Evolutionary conservation across 352 stramenopile genomes (phyloP), one percentile per base, ranked within the genome.

Genomic region (Globisporangium recalcitrans): DNA sequence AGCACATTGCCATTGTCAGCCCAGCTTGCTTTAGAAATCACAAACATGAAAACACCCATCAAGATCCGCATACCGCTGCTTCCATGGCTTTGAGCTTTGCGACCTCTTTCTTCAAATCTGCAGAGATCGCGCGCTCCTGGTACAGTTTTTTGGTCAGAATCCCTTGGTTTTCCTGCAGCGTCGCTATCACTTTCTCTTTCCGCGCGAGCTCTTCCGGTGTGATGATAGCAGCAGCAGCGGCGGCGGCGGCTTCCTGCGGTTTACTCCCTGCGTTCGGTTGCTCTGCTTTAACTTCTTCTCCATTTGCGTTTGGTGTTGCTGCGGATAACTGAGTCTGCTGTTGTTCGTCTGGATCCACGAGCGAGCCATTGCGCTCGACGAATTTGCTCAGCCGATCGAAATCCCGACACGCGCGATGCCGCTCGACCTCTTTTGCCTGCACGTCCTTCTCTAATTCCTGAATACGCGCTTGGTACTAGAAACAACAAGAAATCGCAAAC

Each of bases 351-450:
- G 38, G 67, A 44, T 61, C 34, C n/a, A 62, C 47, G 54, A 49
- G 36, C 49, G 14, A 34, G 29, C 22, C 48, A 19, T 61, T 49
- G 36, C 72, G 63, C 53, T 90, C 76, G n/a, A 92, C 61, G 32
- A 71, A 81, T 49, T 75, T 63, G 47, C 76, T 81, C 29, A 92
- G 44, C 19, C 86, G 82, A 62, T 95, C 86, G 29, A 85, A 87
- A 19, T 89, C 80, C 49, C 86, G 72, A 65, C 84, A 93, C 16
- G 80, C 86, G 24, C 71, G 77, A 75, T 95, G 86, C 0, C 86
- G 75, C 57, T 93, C 82, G 4, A 78, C 71, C 68, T 95, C 86
- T 59, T 92, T 95, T 11, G 72, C 62, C 48, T 91, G 81, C 31
- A 95, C 51, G 63, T 92, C 86, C 24, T 46, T 52, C 58, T 92